Percentiles rank a stretch among this genome's conserved stretches.
Evolutionary conservation across 495 filamentous ascomycete species (phyloP).

Genomic region (Tuber borchii): DNA sequence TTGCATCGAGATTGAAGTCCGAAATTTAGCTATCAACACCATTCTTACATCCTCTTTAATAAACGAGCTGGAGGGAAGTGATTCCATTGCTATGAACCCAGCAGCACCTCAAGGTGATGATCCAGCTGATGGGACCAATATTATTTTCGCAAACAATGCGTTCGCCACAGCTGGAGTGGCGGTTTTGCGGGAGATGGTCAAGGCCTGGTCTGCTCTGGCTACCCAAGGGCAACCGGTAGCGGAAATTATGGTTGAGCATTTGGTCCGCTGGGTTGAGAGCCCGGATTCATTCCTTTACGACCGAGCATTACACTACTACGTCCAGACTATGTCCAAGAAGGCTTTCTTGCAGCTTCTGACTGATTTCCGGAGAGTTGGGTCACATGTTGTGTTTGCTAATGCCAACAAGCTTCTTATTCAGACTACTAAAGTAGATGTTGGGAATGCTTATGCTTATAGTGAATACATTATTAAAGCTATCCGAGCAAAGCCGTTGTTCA

Average conservation of each 20-base stretch:
- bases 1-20: constrained; percentile 89
- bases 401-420: constrained; percentile 84
- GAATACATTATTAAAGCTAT: constrained; percentile 97
- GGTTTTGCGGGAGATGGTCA: constrained; percentile 95
- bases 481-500: constrained; percentile 86
- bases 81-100: constrained; percentile 71
- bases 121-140: constrained; percentile 51
- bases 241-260: constrained; percentile 94
- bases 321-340: constrained; percentile 95
- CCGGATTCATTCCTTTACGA: constrained; percentile 92
- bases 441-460: constrained; percentile 92
- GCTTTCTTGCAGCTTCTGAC: constrained; percentile 95
- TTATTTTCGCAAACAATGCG: constrained; percentile 79
- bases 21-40: constrained; percentile 95
- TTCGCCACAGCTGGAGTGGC: constrained; percentile 85
- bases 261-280: constrained; percentile 93
- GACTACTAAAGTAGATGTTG: constrained; percentile 93
- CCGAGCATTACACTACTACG: constrained; percentile 91
- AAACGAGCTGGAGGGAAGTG: constrained; percentile 87
- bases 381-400: constrained; percentile 85
- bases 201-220: constrained; percentile 94
- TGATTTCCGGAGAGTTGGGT: constrained; percentile 91
- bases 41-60: constrained; percentile 95
- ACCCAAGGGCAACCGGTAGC: constrained; percentile 88
- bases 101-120: constrained; percentile 59